Evolutionary conservation across 148 eudicot species (phyloP), one percentile per base, ranked within the genome.

Genomic region (Silene uniflora): DNA sequence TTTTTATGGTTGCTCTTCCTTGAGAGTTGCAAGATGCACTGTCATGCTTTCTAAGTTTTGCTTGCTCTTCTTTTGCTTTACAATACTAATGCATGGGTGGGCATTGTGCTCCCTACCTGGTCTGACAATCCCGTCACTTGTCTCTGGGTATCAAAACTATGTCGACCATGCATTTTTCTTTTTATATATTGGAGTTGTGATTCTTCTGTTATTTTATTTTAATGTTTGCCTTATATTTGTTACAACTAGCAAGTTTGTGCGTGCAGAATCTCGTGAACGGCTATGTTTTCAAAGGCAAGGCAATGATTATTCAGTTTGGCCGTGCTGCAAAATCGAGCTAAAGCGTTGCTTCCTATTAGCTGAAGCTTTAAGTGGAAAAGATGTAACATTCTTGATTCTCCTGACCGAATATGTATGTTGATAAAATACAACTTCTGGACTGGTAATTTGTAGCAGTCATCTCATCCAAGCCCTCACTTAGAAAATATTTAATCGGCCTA

Each of bases 261-360:
- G 11, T 85, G 90, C 91, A 93, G 98, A 90, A 88, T 79, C 76
- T 85, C 55, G 98, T 82, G 62, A 90, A 95, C 60, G 98, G 98
- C 7, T 95, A 86, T 66, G 92, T 90, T 25, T 92, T 92, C 72
- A 95, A 92, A 83, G 97, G 96, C 75, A 92, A 95, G 85, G 93
- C 98, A 54, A 87, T 95, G 86, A 91, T 95, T 49, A 92, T 95
- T 70, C 98, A 95, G 81, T 95, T 92, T 87, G 96, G 98, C 44
- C 84, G 84, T 77, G 81, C 89, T 77, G 74, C 86, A 61, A 87
- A 87, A 84, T n/a, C n/a, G n/a, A n/a, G n/a, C n/a, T n/a, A n/a
- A 81, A 49, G 5, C 49, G 42, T 65, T 25, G 61, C 54, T 24
- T 64, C 23, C 73, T 8, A 55, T 2, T 24, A 11, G 55, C 9